phyloP scores from a whole-genome alignment of 169 alveolate species.

The Besnoitia besnoiti region DNA sequence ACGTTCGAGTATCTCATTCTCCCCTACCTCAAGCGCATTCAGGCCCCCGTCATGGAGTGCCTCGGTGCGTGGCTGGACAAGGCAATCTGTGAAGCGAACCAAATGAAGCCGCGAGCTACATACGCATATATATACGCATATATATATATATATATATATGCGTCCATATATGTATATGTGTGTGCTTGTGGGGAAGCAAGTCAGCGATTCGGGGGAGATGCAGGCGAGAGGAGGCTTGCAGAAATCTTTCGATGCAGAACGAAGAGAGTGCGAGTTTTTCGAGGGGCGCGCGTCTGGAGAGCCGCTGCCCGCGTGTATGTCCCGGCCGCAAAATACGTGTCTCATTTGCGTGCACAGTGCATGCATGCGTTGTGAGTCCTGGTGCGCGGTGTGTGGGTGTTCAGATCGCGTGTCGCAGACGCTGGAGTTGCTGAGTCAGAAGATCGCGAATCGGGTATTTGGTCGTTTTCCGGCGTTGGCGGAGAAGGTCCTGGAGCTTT shows the following conservation, averaged over 20 bases:
- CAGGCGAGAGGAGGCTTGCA: not conserved
- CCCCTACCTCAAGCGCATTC: conserved; percentile 93
- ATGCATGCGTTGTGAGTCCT: not conserved
- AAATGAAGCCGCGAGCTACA: not conserved
- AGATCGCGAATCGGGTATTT: conserved; percentile 90
- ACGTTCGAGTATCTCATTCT: conserved; percentile 94
- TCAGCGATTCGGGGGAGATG: not conserved
- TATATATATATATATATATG: conserved; percentile 1
- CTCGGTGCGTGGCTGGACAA: conserved; percentile 68
- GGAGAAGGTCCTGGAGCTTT: conserved; percentile 84
- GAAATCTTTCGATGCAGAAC: not conserved
- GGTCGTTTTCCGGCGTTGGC: conserved; percentile 92
- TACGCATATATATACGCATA: not conserved
- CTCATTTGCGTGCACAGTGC: not conserved
- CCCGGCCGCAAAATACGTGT: no score
- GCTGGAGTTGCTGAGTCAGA: conserved; percentile 89
- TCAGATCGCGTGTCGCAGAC: conserved; percentile 81
- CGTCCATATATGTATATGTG: not conserved
- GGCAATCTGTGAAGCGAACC: not conserved
- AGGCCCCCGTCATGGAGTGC: conserved; percentile 88
- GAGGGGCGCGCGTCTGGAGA: no score
- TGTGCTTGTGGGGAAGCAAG: not conserved
- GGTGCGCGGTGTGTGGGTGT: not conserved
- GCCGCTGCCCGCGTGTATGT: no score
- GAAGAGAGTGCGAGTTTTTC: not conserved